Evolutionary conservation across 805 yeast species (phyloP), one percentile per base, ranked within the genome.

Genomic region (Candida nemodendra): DNA sequence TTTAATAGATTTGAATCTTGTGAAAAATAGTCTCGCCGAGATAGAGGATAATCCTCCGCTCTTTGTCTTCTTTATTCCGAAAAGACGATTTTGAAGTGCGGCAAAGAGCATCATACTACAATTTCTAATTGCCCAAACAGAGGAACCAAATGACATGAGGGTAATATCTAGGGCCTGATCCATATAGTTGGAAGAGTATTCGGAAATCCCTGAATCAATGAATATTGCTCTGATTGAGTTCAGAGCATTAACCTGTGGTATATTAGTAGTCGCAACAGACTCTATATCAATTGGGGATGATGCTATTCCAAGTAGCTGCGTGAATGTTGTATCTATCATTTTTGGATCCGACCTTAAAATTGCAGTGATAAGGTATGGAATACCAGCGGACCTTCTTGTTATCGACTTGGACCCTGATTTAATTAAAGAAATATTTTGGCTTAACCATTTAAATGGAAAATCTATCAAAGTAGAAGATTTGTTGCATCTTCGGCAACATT

Each of bases 51-150:
- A 34, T 11, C 38, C 36, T 18, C 38, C 34, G 22, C 47, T 46
- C 12, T 57, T 72, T 9, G 64, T 64, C 37, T 68, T 66, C 30
- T 69, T 69, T 11, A 71, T 74, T 2, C 95, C 95, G 61, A 91
- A 90, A 4, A 93, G 54, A 42, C 91, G 71, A 42, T 81, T 83
- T 52, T 87, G 93, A 28, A 91, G 61, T 0, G 95, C 80, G 1
- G 95, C 81, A 57, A 89, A 91, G 27, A 91, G 68, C 98, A 91
- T 93, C 14, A 90, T 84, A 0, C 95, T 88, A 59, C 97, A 87
- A 57, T 91, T 91, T 54, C 96, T 72, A 18, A 91, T 73, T 0
- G 95, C 79, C 98, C 98, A 91, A 17, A 79, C 68, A 2, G 71
- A 65, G 2, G 85, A 77, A 1, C 76, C 69, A 60, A 91, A 87